Evolutionary conservation across 2,329 filamentous ascomycete species (phyloP).

Genomic region (Penicillium sp.): DNA sequence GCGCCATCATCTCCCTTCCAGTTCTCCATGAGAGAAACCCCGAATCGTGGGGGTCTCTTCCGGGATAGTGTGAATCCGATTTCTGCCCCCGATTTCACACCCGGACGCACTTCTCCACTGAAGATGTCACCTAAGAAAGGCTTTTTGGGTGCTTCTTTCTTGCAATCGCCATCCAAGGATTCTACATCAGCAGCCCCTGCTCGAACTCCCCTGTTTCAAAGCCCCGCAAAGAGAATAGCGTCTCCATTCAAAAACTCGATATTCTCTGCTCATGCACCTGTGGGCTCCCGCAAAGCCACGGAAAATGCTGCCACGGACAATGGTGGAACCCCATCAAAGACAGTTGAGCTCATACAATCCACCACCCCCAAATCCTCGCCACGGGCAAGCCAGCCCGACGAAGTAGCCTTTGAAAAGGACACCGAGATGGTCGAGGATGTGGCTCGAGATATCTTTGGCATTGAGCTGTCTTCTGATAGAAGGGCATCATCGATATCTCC

Average conservation of each 20-base stretch:
- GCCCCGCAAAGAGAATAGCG: conserved; percentile 43
- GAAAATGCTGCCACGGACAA: not conserved
- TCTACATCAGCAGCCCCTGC: conserved; percentile 36
- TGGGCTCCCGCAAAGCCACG: not conserved
- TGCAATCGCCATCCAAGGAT: conserved; percentile 33
- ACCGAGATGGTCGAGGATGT: conserved; percentile 23
- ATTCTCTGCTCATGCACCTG: conserved; percentile 14
- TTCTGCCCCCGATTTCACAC: conserved; percentile 25
- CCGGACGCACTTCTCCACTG: conserved; percentile 38
- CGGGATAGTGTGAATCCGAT: conserved; percentile 19
- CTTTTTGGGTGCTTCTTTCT: conserved; percentile 36
- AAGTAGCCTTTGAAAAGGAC: conserved; percentile 13
- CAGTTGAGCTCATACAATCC: not conserved
- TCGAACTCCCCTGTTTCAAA: conserved; percentile 40
- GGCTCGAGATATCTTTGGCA: conserved; percentile 22
- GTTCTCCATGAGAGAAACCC: conserved; percentile 42
- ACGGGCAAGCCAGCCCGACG: not conserved
- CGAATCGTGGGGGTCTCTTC: conserved; percentile 32
- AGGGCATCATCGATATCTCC: conserved; percentile 9
- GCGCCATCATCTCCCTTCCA: conserved; percentile 43
- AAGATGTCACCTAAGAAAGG: conserved; percentile 46
- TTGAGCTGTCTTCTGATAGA: conserved; percentile 17
- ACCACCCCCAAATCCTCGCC: conserved; percentile 1
- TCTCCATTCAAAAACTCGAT: conserved; percentile 40
- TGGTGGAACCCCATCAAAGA: not conserved